Evolutionary conservation across 345 rosid genomes (phyloP).

Genomic region (Camelina sativa): DNA sequence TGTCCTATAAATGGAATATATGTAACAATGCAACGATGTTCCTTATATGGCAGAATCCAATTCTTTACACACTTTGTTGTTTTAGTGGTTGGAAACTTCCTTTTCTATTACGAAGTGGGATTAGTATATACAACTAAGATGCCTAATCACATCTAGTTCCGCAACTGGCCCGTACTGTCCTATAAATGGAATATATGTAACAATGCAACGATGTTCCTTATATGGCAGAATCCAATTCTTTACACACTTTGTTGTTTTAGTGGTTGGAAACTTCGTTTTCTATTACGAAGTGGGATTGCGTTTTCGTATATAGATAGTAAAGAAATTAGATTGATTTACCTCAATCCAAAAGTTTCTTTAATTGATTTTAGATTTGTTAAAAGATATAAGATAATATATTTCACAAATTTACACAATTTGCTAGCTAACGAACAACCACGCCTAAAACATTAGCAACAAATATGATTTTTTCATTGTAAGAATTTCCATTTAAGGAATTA

Average conservation of each 20-base stretch:
- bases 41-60: conserved; percentile 23
- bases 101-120: neutral
- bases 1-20: conserved; percentile 36
- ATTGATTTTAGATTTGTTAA: neutral
- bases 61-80: conserved; percentile 25
- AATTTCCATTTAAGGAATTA: neutral
- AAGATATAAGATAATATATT: neutral
- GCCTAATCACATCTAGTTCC: conserved; percentile 13
- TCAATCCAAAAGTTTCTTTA: neutral
- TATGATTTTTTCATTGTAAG: neutral
- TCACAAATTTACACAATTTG: neutral
- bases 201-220: conserved; percentile 5
- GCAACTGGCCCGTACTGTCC: conserved; percentile 38
- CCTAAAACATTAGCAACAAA: neutral
- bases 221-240: conserved; percentile 30
- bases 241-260: conserved; percentile 13
- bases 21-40: conserved; percentile 11
- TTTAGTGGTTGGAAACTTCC: neutral
- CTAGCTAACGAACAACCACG: neutral
- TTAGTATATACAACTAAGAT: too few relatives aligned
- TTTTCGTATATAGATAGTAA: neutral
- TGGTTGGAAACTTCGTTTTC: neutral
- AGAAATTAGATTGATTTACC: neutral
- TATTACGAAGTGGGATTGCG: neutral
- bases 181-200: conserved; percentile 31